Evolutionary conservation across 495 filamentous ascomycete genomes (phyloP).

Genomic region (Entonaema liquescens): DNA sequence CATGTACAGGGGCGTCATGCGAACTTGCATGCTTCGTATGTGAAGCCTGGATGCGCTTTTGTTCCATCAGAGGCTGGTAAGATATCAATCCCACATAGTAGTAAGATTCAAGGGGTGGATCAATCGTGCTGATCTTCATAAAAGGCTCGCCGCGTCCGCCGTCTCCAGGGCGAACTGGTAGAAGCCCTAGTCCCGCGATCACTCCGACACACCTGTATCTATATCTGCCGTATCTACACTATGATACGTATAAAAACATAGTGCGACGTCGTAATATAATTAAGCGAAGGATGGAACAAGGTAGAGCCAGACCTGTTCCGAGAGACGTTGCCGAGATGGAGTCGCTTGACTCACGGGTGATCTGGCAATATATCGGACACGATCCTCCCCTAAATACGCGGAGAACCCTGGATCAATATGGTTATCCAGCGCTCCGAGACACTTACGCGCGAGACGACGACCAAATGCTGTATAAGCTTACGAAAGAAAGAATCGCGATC

Average conservation of each 20-base stretch:
- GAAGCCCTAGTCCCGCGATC: conserved; percentile 51
- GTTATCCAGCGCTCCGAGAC: conserved; percentile 69
- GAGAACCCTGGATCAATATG: conserved; percentile 72
- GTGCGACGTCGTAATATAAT: conserved; percentile 68
- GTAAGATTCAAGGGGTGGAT: conserved; percentile 31
- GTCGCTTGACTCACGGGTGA: conserved; percentile 66
- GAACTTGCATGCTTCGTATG: conserved; percentile 56
- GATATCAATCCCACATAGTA: conserved; percentile 35
- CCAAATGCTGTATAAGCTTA: conserved; percentile 76
- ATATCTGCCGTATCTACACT: conserved; percentile 68
- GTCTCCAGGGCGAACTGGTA: conserved; percentile 18
- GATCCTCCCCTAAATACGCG: conserved; percentile 71
- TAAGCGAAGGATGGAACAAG: conserved; percentile 61
- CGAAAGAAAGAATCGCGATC: conserved; percentile 52
- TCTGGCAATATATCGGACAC: conserved; percentile 71
- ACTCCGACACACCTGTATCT: conserved; percentile 55
- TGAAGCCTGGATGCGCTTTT: conserved; percentile 56
- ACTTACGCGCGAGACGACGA: conserved; percentile 71
- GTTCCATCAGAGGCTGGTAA: conserved; percentile 58
- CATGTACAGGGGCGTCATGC: conserved; percentile 57
- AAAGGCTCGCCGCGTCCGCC: conserved; percentile 45
- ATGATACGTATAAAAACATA: conserved; percentile 70
- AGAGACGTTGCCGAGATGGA: conserved; percentile 59
- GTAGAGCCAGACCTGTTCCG: conserved; percentile 66
- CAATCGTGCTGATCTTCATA: conserved; percentile 12